Conservation (phyloP, 768 basidiomycete genomes). For the Hericium erinaceus region DNA sequence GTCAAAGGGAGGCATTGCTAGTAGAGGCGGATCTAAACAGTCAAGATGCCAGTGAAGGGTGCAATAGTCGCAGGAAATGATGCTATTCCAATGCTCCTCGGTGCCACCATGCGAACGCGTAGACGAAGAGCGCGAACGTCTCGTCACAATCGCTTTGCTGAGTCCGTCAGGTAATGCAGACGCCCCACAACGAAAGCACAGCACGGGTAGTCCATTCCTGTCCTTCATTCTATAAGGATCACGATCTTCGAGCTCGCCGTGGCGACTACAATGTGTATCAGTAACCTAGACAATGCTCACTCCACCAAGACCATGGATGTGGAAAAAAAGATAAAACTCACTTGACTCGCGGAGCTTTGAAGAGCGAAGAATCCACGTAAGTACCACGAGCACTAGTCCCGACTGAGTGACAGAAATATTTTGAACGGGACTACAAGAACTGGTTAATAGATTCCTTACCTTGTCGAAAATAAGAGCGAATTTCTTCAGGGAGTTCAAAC, state of each 20-base stretch:
- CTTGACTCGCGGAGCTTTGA: constrained; percentile 77
- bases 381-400: constrained; percentile 68
- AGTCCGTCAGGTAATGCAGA: constrained; percentile 59
- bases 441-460: constrained; percentile 34
- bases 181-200: constrained; percentile 85
- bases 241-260: constrained; percentile 84
- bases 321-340: constrained; percentile 30
- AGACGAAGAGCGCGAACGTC: neutral
- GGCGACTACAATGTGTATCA: constrained; percentile 42
- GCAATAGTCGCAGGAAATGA: constrained; percentile 95
- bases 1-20: constrained; percentile 73
- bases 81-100: constrained; percentile 53
- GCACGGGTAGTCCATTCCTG: constrained; percentile 69
- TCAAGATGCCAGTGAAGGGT: constrained; percentile 94
- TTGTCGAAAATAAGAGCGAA: constrained; percentile 77
- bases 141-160: constrained; percentile 36
- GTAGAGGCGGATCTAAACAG: constrained; percentile 86
- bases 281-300: too few species aligned
- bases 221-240: constrained; percentile 85
- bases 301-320: neutral
- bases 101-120: constrained; percentile 19
- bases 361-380: constrained; percentile 73
- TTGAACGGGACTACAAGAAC: neutral
- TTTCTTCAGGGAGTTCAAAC: constrained; percentile 80
- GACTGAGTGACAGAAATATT: constrained; percentile 37